Evolutionary conservation across 176 grass and related monocot species (phyloP), one percentile per base, ranked within the genome.

Genomic region (Elaeis guineensis): DNA sequence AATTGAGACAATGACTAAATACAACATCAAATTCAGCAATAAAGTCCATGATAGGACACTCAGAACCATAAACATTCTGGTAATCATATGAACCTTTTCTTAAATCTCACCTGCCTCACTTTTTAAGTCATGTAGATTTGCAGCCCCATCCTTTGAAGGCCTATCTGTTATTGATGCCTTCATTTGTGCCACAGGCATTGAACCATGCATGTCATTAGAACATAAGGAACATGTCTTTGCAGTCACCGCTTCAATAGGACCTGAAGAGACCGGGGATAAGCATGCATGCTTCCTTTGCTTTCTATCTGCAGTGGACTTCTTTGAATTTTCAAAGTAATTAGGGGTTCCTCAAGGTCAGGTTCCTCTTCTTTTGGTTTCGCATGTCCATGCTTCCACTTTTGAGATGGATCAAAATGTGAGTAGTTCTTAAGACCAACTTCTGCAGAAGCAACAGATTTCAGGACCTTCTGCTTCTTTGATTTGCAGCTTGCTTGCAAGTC

Each of bases 61-160:
- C 32, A 35, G 6, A 35, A 35, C 6, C 32, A 35, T 9, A 35
- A 9, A 35, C 6, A 35, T 35, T 35, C 5, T 11, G 32, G 32
- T 24, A 17, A 82, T n/a, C 70, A 68, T 6, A 57, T 19, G 24
- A 62, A 57, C 54, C 12, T 4, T 2, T 49, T 58, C 24, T 24
- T 52, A 58, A 48, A 66, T 71, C 80, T 75, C 54, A 89, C 86
- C 62, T 56, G 21, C 21, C 52, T 25, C 21, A 63, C 65, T 61
- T 78, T 59, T 70, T 15, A 32, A 63, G 25, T 66, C 58, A 7
- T 81, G 61, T 3, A 67, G 32, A 52, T 78, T 57, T 55, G 19
- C 21, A 57, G 48, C 3, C 72, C 3, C 22, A 25, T 29, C 18
- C 21, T 52, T 63, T 49, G 56, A 48, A 48, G 52, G 21, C 24